These are phyloP conservation scores for Esteya vermicola DNA, from an alignment of 2,329 filamentous ascomycete species.

Conservation along the genomic window DNA sequence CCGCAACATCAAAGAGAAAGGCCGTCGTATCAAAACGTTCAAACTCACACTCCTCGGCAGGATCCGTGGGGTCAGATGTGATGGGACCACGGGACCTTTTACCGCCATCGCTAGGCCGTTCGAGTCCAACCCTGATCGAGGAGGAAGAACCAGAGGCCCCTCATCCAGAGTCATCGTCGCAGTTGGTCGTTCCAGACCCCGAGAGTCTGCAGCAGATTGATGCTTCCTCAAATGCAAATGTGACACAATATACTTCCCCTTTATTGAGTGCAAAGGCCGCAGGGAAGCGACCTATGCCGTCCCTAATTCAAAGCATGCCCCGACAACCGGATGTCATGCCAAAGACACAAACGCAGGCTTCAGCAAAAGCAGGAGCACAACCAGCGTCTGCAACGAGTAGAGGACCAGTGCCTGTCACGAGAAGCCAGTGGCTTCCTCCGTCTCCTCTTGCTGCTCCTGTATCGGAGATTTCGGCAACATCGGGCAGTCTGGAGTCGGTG, in stretches of 20 bases:
- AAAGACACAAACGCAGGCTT: no score
- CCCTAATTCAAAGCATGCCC: background rate
- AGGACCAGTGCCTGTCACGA: background rate
- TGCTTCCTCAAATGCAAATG: background rate
- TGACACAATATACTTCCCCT: no score
- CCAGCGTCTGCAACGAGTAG: no score
- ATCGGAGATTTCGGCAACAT: background rate
- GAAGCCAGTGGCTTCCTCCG: background rate
- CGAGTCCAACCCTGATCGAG: constrained; percentile 1
- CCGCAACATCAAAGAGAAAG: constrained; percentile 27
- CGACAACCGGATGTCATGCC: background rate
- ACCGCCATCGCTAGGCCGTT: background rate
- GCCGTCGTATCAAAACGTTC: constrained; percentile 29
- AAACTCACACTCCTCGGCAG: constrained; percentile 31
- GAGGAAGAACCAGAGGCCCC: no score
- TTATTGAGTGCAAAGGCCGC: constrained; percentile 27
- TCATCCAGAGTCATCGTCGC: no score
- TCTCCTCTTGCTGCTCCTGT: background rate
- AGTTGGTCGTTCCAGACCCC: no score
- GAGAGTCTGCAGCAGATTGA: no score
- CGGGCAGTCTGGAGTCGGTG: constrained; percentile 4
- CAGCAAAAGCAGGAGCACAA: background rate
- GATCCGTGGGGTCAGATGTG: constrained; percentile 19
- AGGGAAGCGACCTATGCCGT: constrained; percentile 28
- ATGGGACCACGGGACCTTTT: constrained; percentile 8